phyloP scores from a whole-genome alignment of 371 early-diverging fungal genomes.

The Polyrhizophydium stewartii region DNA sequence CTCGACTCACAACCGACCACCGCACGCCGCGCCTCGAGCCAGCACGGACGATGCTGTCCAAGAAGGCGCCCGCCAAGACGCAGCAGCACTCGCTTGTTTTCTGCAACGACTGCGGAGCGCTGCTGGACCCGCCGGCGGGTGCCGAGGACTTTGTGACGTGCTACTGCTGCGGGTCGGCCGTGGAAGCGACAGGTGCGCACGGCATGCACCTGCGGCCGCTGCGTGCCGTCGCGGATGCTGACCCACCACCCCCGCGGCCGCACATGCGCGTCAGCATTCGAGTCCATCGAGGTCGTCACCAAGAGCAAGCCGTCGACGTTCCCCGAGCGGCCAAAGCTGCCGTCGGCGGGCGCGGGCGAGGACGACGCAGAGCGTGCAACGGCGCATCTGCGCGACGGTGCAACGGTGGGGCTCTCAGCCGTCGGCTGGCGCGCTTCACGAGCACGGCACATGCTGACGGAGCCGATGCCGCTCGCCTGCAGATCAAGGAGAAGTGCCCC shows the following conservation, averaged over 20 bases:
- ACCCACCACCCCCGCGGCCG: too few species aligned
- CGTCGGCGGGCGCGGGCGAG: conserved; percentile 49
- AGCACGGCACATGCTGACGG: neutral
- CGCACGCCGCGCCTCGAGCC: too few species aligned
- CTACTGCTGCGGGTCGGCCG: conserved; percentile 68
- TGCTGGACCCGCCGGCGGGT: conserved; percentile 73
- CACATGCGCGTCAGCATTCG: conserved; percentile 39
- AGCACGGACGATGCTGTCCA: too few species aligned
- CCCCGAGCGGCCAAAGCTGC: conserved; percentile 59
- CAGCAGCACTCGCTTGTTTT: conserved; percentile 61
- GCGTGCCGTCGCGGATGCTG: too few species aligned
- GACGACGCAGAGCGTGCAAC: conserved; percentile 49
- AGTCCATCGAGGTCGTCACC: conserved; percentile 77
- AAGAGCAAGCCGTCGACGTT: conserved; percentile 69
- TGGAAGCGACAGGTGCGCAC: conserved; percentile 56
- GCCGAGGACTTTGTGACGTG: conserved; percentile 71
- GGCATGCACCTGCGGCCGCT: neutral
- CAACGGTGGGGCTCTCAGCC: conserved; percentile 53
- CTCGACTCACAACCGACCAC: too few species aligned
- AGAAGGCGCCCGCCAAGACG: too few species aligned
- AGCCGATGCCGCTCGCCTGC: neutral
- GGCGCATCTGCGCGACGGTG: conserved; percentile 53
- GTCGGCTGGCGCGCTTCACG: neutral
- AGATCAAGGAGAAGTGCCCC: conserved; percentile 97
- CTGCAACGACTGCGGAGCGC: conserved; percentile 80